Percentiles rank a stretch among this genome's conserved stretches.
Conservation (phyloP, 495 filamentous ascomycete genomes). For the Penicillium roqueforti region DNA sequence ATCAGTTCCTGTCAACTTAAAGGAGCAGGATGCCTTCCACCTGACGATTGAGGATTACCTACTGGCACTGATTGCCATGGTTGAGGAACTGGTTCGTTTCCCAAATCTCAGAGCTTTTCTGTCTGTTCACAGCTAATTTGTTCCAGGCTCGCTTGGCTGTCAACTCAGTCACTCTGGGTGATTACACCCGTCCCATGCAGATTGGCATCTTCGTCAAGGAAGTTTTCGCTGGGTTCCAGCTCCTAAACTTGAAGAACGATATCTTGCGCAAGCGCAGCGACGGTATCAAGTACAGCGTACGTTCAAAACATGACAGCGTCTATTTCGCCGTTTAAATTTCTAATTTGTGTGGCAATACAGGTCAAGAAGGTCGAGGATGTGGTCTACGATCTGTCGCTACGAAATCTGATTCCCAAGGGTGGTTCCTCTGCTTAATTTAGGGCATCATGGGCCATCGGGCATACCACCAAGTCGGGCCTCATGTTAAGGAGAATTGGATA, state of each 20-base stretch:
- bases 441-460: not conserved
- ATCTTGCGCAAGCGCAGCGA: slow-evolving; percentile 80
- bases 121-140: slow-evolving; percentile 1
- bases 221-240: slow-evolving; percentile 89
- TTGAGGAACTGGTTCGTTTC: slow-evolving; percentile 73
- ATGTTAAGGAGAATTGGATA: not conserved
- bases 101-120: not conserved
- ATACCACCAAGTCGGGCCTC: not conserved
- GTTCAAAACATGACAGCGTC: slow-evolving; percentile 14
- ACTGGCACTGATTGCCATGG: slow-evolving; percentile 73
- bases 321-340: not conserved
- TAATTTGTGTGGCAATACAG: slow-evolving; percentile 30
- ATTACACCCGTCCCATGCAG: slow-evolving; percentile 74
- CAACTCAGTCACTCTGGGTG: slow-evolving; percentile 91
- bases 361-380: slow-evolving; percentile 97
- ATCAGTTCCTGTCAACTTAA: slow-evolving; percentile 90
- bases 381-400: slow-evolving; percentile 86
- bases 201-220: slow-evolving; percentile 95
- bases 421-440: slow-evolving; percentile 13
- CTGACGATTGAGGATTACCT: slow-evolving; percentile 97
- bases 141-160: slow-evolving; percentile 75
- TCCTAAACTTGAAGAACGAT: slow-evolving; percentile 96
- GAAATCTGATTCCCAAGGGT: slow-evolving; percentile 67
- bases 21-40: slow-evolving; percentile 86
- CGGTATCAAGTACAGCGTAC: slow-evolving; percentile 88